Base-by-base conservation (phyloP, 179 eudicot genomes). In the Beta corolliflora region DNA sequence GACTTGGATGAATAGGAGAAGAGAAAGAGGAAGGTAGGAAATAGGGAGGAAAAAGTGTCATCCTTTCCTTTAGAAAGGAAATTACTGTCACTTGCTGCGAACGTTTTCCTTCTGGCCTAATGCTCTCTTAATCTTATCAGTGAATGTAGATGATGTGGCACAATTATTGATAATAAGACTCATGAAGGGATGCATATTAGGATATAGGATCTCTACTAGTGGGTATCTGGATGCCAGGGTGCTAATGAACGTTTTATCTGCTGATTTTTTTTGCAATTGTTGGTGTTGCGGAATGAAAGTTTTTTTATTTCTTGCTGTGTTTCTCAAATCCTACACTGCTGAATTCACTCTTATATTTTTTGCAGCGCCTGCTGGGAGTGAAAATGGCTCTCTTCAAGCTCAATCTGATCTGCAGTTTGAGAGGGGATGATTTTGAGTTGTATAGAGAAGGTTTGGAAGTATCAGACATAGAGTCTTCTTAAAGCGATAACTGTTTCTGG, bases 331-430 rank as follows among this genome's bases (percentile, higher is more conserved):
- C 41, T 31, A 31, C 41, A 19, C 61, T 0, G 13, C 8, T 48
- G 78, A 67, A 18, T 3, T 5, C n/a, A 58, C 6, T 67, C 50
- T 12, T 59, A 23, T 36, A 60, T 29, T 53, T 53, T 25, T 50
- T 85, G 86, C 90, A 95, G 97, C 94, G 98, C 50, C 84, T 90
- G 54, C 89, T 95, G 68, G 94, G 90, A 7, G 83, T 86, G 41
- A 93, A 95, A 88, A 88, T 90, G 91, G 97, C 98, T 23, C 79
- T 86, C 25, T 93, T 95, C 85, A 85, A 88, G 79, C 95, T 95
- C 56, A 85, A 90, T 82, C 83, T 95, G 71, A 80, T 89, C 53
- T 90, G 97, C 88, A 85, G 94, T 81, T 91, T 91, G 91, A 88
- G 88, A 71, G 87, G 89, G 8, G 95, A 92, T 72, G 93, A 89